Evolutionary conservation across 164 flowering plant genomes (phyloP).

Genomic region (Pachysandra terminalis): DNA sequence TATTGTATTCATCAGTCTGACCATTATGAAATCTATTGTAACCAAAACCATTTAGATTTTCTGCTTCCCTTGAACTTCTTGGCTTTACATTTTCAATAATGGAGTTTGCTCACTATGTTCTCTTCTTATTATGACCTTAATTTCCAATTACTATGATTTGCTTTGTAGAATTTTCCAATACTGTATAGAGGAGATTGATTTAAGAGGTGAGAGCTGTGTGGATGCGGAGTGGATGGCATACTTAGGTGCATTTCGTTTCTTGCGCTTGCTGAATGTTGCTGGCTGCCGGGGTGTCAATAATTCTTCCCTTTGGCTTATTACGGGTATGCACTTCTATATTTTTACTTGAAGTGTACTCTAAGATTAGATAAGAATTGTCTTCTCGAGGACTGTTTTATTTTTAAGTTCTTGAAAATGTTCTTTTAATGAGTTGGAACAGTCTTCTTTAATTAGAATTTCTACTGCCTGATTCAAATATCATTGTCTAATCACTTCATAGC

Average conservation of each 20-base stretch:
- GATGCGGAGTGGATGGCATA: slow-evolving; percentile 98
- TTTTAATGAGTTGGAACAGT: background rate
- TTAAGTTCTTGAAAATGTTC: background rate
- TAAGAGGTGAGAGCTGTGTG: slow-evolving; percentile 57
- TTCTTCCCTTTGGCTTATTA: slow-evolving; percentile 71
- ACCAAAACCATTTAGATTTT: background rate
- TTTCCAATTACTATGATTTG: background rate
- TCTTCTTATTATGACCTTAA: background rate
- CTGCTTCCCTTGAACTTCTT: background rate
- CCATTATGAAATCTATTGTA: no score
- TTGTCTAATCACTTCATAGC: no score
- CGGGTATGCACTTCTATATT: slow-evolving; percentile 40
- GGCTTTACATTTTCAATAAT: background rate
- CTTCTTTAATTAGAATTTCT: background rate
- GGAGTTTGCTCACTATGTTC: background rate
- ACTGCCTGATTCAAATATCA: no score
- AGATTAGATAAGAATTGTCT: background rate
- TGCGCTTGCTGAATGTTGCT: slow-evolving; percentile 57
- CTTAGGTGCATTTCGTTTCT: slow-evolving; percentile 59
- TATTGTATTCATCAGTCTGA: no score
- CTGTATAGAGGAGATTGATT: slow-evolving; percentile 63
- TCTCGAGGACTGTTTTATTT: background rate
- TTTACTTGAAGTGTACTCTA: background rate
- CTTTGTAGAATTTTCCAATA: slow-evolving; percentile 61
- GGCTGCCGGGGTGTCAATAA: slow-evolving; percentile 60